phyloP scores from a whole-genome alignment of 768 basidiomycete species.

The Mycena vulgaris region DNA sequence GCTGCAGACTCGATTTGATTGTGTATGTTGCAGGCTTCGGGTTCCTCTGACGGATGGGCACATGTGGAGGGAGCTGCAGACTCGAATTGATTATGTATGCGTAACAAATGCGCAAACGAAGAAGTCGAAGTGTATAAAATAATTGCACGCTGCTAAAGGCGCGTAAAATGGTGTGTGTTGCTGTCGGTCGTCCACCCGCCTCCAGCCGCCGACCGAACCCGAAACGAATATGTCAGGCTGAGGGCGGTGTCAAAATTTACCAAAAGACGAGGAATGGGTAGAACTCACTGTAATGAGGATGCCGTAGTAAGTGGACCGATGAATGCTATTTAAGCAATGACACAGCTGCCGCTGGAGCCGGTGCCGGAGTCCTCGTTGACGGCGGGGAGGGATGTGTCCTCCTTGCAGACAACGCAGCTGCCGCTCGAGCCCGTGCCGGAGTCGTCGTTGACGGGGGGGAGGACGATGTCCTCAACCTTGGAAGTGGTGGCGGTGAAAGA shows the following conservation, averaged over 20 bases:
- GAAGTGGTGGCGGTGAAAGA: slow-evolving; percentile 21
- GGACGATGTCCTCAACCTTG: slow-evolving; percentile 11
- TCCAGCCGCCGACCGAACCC: background rate
- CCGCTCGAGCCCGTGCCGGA: slow-evolving; percentile 20
- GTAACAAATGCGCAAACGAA: slow-evolving; percentile 13
- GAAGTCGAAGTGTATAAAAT: slow-evolving; percentile 30
- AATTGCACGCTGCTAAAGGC: slow-evolving; percentile 23
- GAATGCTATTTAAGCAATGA: slow-evolving; percentile 10
- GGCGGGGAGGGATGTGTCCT: slow-evolving; percentile 21
- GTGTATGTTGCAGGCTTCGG: no score
- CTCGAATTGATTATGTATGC: background rate
- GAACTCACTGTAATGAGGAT: slow-evolving; percentile 4
- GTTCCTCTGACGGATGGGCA: no score
- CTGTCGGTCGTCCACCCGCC: background rate
- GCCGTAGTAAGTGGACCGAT: background rate
- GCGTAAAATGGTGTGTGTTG: slow-evolving; percentile 20
- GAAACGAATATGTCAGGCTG: slow-evolving; percentile 19
- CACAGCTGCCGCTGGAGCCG: slow-evolving; percentile 17
- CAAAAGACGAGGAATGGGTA: background rate
- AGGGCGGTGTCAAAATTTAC: background rate
- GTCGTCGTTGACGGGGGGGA: slow-evolving; percentile 22
- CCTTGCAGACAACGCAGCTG: slow-evolving; percentile 27
- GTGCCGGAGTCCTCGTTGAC: slow-evolving; percentile 16
- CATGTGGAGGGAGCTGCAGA: background rate
- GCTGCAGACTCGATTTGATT: background rate